phyloP scores from a whole-genome alignment of 1,284 basidiomycete species.

The Sanghuangporus weigelae region DNA sequence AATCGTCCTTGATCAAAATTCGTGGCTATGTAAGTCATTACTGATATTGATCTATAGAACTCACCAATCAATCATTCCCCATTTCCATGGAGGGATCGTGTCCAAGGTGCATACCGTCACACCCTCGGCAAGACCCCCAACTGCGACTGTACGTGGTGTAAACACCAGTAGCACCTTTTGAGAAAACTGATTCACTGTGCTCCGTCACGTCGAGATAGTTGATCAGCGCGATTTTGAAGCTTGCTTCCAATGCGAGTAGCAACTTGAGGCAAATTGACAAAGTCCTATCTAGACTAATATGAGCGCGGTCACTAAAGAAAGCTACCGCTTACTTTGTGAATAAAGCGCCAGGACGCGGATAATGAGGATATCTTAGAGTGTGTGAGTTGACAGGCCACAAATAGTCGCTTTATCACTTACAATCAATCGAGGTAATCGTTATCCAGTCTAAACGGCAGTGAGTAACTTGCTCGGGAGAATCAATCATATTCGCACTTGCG shows the following conservation, averaged over 20 bases:
- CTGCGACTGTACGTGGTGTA: not conserved
- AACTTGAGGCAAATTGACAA: not conserved
- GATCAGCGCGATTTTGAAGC: not conserved
- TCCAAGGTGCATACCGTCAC: not conserved
- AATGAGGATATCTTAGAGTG: not conserved
- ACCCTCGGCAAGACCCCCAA: not conserved
- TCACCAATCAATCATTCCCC: not conserved
- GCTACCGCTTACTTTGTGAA: not conserved
- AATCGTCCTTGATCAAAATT: not conserved
- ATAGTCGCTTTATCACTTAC: not conserved
- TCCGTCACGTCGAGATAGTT: not conserved
- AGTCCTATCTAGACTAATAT: not conserved
- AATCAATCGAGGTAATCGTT: constrained; percentile 1
- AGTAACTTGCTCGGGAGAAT: not conserved
- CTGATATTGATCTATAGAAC: not conserved
- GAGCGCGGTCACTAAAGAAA: not conserved
- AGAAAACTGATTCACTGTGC: not conserved
- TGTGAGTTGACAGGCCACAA: not conserved
- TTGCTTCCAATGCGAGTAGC: too few species aligned
- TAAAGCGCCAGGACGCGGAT: constrained; percentile 4
- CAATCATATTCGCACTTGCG: not conserved
- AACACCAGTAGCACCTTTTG: not conserved
- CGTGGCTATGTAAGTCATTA: not conserved
- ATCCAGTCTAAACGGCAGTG: not conserved
- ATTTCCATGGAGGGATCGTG: not conserved